These are phyloP conservation scores for Lepidium africanum DNA, from an alignment of 345 rosid species.

Conservation along the genomic window DNA sequence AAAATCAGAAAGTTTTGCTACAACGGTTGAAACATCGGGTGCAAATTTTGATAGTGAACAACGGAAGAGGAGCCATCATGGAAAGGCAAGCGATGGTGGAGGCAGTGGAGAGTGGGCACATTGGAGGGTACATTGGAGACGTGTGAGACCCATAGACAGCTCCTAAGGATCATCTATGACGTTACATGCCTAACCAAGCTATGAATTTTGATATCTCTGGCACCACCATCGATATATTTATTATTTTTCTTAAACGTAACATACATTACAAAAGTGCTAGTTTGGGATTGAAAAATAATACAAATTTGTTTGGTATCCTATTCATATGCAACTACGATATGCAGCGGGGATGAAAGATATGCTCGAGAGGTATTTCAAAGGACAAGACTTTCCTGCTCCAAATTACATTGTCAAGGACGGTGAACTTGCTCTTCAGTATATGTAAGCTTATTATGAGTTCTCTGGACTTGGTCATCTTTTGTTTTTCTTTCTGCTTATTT, in stretches of 20 bases:
- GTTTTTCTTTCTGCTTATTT: too few species aligned
- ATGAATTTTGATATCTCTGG: constrained; percentile 99
- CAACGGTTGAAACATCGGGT: constrained; percentile 85
- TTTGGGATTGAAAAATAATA: too few species aligned
- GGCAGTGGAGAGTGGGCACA: constrained; percentile 73
- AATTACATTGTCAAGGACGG: constrained; percentile 89
- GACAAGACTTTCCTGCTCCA: constrained; percentile 70
- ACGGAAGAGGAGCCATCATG: constrained; percentile 95
- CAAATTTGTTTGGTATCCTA: too few species aligned
- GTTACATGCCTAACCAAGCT: constrained; percentile 96
- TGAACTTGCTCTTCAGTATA: constrained; percentile 76
- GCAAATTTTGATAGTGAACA: constrained; percentile 69
- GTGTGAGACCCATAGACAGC: constrained; percentile 95
- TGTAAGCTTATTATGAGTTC: constrained; percentile 17
- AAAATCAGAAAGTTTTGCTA: constrained; percentile 77
- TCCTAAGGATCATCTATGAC: constrained; percentile 97
- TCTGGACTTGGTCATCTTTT: too few species aligned
- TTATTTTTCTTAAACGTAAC: not conserved
- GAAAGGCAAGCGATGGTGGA: constrained; percentile 84
- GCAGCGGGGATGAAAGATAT: constrained; percentile 90
- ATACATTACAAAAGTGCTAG: too few species aligned
- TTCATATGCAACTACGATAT: constrained; percentile 62
- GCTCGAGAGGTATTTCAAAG: constrained; percentile 86
- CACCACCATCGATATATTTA: constrained; percentile 84
- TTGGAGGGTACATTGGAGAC: constrained; percentile 95